Base-by-base conservation (phyloP, 2,329 filamentous ascomycete genomes). In the Ceratocystis destructans region DNA sequence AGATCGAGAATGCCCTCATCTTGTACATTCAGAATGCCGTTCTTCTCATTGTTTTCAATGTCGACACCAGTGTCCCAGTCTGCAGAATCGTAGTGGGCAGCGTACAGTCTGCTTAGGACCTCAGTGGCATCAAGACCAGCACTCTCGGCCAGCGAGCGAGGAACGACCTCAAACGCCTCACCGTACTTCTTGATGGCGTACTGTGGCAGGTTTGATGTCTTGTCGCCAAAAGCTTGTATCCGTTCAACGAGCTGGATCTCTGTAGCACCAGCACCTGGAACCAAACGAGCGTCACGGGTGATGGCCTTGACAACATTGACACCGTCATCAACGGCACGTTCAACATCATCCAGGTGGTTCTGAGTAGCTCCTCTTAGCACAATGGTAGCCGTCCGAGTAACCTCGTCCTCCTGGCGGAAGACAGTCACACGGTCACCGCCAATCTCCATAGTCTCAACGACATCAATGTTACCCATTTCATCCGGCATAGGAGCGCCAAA, bases 271-370 rank as follows among this genome's bases (percentile, higher is more conserved):
- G 94, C 94, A 70, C 94, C 94, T 46, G 94, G 91, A 0, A 99
- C 92, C 67, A 99, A 82, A 70, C 92, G 84, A 5, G 93, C 80
- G 74, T 99, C 95, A 75, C 89, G 89, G 69, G 94, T 97, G 75
- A 99, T 95, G 70, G 94, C 94, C 80, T 99, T 99, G 76, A 99
- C 89, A 64, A 96, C 95, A 74, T 97, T 99, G 75, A 99, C 94
- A 70, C 94, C 94, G 71, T 99, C 94, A 72, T 99, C 94, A 66
- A 99, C 92, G 63, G 94, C 94, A 70, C 94, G 87, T 82, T 99
- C 94, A 45, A 99, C 84, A 72, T 99, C 94, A 73, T 99, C 94
- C 28, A 99, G 85, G 76, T 97, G 90, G 80, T 99, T 99, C 78
- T 97, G 93, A 4, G 94, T 99, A 22, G 94, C 94, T 62, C 95